A percentile compares a stretch with the other conserved stretches of the same genome.
phyloP scores from a whole-genome alignment of 1,284 basidiomycete genomes.

The Filobasidium uniguttulatum region DNA sequence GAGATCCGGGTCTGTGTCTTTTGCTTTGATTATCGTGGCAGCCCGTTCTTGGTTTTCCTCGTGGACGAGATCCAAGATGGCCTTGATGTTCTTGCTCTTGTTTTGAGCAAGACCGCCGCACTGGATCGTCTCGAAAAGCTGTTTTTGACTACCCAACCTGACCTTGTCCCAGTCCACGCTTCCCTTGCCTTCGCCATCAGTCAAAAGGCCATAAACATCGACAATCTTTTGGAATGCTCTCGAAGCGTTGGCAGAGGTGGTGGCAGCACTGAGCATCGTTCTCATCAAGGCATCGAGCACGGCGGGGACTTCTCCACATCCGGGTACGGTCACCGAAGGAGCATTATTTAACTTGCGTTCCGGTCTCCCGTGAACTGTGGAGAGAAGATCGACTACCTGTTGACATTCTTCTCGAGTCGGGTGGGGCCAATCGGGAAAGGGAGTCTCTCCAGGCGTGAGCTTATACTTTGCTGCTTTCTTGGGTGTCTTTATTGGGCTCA shows the following conservation, averaged over 20 bases:
- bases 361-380: constrained; percentile 7
- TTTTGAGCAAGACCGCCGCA: constrained; percentile 59
- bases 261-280: constrained; percentile 63
- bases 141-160: constrained; percentile 42
- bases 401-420: constrained; percentile 12
- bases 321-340: constrained; percentile 23
- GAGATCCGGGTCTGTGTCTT: constrained; percentile 3
- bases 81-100: constrained; percentile 56
- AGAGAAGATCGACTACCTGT: constrained; percentile 62
- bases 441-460: constrained; percentile 9
- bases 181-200: constrained; percentile 29
- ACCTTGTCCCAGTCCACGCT: constrained; percentile 50
- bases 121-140: constrained; percentile 49
- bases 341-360: background rate
- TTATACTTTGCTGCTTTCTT: constrained; percentile 7
- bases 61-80: constrained; percentile 44
- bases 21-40: background rate
- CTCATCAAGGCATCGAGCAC: constrained; percentile 58
- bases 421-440: constrained; percentile 9
- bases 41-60: constrained; percentile 36
- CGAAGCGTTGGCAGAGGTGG: constrained; percentile 49
- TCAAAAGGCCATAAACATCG: constrained; percentile 37
- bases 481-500: background rate
- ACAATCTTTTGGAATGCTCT: constrained; percentile 51
- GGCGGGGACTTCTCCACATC: constrained; percentile 47